Evolutionary conservation across 345 rosid genomes (phyloP).

Genomic region (Rubroshorea leprosula): DNA sequence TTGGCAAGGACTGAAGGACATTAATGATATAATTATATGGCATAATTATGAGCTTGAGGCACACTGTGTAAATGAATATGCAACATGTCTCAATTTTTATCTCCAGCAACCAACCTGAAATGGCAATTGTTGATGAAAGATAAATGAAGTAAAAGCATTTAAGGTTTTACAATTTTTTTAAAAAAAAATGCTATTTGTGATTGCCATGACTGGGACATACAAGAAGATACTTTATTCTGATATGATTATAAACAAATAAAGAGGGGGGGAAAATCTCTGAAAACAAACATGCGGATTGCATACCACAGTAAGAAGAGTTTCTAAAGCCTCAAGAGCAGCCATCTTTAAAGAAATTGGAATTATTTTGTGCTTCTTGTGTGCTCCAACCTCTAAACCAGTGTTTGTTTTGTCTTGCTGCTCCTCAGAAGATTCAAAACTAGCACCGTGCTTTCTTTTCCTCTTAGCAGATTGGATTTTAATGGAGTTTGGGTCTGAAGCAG

Average conservation of each 20-base stretch:
- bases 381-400: conserved; percentile 35
- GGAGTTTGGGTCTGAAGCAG: conserved; percentile 24
- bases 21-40: background rate
- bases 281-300: conserved; percentile 15
- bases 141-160: background rate
- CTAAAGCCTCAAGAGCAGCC: conserved; percentile 73
- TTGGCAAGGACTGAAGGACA: background rate
- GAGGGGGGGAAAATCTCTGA: background rate
- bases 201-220: too few species aligned
- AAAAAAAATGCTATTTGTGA: too few species aligned
- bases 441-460: conserved; percentile 61
- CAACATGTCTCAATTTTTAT: too few species aligned
- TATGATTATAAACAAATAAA: background rate
- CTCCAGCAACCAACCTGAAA: background rate
- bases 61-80: background rate
- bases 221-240: background rate
- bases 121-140: background rate
- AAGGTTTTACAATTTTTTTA: too few species aligned
- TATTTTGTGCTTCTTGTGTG: conserved; percentile 21
- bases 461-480: conserved; percentile 27
- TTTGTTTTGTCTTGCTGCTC: conserved; percentile 31
- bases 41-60: background rate
- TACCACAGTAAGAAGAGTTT: conserved; percentile 78
- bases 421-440: conserved; percentile 22
- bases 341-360: conserved; percentile 50